Evolutionary conservation across 306 rosid species (phyloP).

Genomic region (Mucuna pruriens): DNA sequence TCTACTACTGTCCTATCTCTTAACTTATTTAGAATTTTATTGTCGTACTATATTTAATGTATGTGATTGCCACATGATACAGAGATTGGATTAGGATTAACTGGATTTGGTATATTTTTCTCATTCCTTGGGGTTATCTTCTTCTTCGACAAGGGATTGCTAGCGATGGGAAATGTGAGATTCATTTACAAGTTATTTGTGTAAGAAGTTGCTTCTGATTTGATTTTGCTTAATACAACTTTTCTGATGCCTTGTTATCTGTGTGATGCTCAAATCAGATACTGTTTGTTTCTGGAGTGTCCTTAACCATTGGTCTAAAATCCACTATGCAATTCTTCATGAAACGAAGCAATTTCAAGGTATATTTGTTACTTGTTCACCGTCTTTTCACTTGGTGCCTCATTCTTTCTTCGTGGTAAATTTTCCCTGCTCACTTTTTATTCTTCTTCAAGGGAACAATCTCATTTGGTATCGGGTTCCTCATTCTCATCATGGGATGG

Average conservation of each 20-base stretch:
- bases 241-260: conserved; percentile 45
- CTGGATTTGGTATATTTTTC: conserved; percentile 97
- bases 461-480: conserved; percentile 92
- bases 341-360: conserved; percentile 93
- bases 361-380: conserved; percentile 37
- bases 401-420: conserved; percentile 16
- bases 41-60: conserved; percentile 28
- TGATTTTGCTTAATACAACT: conserved; percentile 31
- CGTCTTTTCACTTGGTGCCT: conserved; percentile 6
- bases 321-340: conserved; percentile 93
- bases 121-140: conserved; percentile 83
- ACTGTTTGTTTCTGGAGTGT: conserved; percentile 94
- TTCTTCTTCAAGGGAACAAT: conserved; percentile 74
- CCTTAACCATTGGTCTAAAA: conserved; percentile 91
- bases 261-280: conserved; percentile 63
- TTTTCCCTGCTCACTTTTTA: background rate
- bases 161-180: conserved; percentile 99
- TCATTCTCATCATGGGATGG: conserved; percentile 90
- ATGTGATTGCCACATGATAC: conserved; percentile 47
- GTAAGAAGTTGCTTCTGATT: background rate
- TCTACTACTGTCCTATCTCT: conserved; percentile 16
- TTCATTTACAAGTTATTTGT: conserved; percentile 11
- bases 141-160: conserved; percentile 97
- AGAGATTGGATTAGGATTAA: conserved; percentile 97
- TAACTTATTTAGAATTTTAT: background rate